Evolutionary conservation across 108 stramenopile genomes (phyloP).

Genomic region (Chaetoceros muelleri): DNA sequence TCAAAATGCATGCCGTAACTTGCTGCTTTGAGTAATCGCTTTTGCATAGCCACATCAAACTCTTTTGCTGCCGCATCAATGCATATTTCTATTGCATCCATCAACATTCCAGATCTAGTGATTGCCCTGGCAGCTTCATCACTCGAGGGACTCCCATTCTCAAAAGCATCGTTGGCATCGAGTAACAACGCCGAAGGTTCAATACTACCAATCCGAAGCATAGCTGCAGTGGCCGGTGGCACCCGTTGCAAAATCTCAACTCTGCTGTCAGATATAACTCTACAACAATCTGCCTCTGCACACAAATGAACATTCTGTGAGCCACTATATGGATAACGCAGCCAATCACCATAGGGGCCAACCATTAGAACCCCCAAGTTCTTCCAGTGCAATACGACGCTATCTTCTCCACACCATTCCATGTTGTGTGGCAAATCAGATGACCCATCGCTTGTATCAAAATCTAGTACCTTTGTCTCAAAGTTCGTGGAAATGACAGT

Average conservation of each 20-base stretch:
- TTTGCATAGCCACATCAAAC: slow-evolving; percentile 80
- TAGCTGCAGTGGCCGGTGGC: slow-evolving; percentile 74
- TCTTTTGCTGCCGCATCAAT: slow-evolving; percentile 79
- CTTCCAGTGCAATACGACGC: slow-evolving; percentile 87
- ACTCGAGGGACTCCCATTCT: slow-evolving; percentile 63
- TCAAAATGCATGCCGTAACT: slow-evolving; percentile 90
- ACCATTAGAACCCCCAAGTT: slow-evolving; percentile 90
- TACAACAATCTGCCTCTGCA: slow-evolving; percentile 92
- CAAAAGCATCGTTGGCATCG: slow-evolving; percentile 94
- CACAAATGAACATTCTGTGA: slow-evolving; percentile 61
- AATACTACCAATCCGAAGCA: slow-evolving; percentile 82
- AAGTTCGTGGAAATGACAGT: slow-evolving; percentile 88
- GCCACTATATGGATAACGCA: slow-evolving; percentile 76
- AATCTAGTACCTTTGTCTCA: slow-evolving; percentile 85
- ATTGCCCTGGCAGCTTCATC: slow-evolving; percentile 75
- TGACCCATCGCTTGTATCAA: slow-evolving; percentile 77
- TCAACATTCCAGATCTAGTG: slow-evolving; percentile 44
- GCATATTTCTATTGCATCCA: slow-evolving; percentile 76
- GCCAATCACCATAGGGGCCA: slow-evolving; percentile 94
- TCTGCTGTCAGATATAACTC: slow-evolving; percentile 66
- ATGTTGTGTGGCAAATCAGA: slow-evolving; percentile 59
- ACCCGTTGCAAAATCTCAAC: slow-evolving; percentile 91
- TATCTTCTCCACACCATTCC: slow-evolving; percentile 94
- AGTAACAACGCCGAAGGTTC: slow-evolving; percentile 88
- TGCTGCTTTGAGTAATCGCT: slow-evolving; percentile 84